A percentile compares a stretch with the other conserved stretches of the same genome.
Evolutionary conservation across 768 basidiomycete species (phyloP).

Genomic region (Lyophyllum decastes): DNA sequence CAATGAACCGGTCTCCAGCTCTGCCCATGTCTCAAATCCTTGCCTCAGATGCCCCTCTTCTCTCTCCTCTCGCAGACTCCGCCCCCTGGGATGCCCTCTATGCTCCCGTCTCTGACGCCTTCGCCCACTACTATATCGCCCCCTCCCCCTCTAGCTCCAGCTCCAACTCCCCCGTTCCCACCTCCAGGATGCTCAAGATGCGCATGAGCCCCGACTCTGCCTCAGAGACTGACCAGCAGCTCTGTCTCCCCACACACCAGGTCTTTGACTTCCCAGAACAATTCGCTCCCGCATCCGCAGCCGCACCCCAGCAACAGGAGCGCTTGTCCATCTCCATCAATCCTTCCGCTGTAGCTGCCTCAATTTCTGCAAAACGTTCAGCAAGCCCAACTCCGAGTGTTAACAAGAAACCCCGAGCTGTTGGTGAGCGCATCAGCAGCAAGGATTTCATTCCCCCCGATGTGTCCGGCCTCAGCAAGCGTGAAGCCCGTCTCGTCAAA

Average conservation of each 20-base stretch:
- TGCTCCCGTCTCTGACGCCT: constrained; percentile 41
- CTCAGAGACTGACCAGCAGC: constrained; percentile 42
- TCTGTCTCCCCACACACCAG: constrained; percentile 71
- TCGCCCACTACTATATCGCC: constrained; percentile 50
- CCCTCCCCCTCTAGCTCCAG: constrained; percentile 49
- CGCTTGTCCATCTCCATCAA: constrained; percentile 37
- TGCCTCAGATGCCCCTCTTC: constrained; percentile 56
- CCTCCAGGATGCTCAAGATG: constrained; percentile 51
- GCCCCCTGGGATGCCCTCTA: constrained; percentile 48
- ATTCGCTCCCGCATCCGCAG: constrained; percentile 36
- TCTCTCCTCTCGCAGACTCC: constrained; percentile 50
- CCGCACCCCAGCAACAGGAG: constrained; percentile 30
- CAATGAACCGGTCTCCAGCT: constrained; percentile 31
- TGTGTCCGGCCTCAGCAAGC: constrained; percentile 84
- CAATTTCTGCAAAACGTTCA: constrained; percentile 42
- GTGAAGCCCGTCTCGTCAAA: constrained; percentile 89
- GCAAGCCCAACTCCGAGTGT: constrained; percentile 41
- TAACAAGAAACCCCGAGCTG: constrained; percentile 43
- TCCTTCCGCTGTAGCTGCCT: constrained; percentile 22
- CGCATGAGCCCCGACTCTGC: constrained; percentile 44
- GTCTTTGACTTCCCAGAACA: constrained; percentile 62
- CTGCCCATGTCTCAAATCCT: constrained; percentile 61
- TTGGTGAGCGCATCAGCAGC: constrained; percentile 55
- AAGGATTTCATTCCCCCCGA: constrained; percentile 90
- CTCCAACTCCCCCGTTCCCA: constrained; percentile 47